These are phyloP conservation scores for Cladosporium oxysporum DNA, from an alignment of 2,329 filamentous ascomycete species.

Conservation along the genomic window DNA sequence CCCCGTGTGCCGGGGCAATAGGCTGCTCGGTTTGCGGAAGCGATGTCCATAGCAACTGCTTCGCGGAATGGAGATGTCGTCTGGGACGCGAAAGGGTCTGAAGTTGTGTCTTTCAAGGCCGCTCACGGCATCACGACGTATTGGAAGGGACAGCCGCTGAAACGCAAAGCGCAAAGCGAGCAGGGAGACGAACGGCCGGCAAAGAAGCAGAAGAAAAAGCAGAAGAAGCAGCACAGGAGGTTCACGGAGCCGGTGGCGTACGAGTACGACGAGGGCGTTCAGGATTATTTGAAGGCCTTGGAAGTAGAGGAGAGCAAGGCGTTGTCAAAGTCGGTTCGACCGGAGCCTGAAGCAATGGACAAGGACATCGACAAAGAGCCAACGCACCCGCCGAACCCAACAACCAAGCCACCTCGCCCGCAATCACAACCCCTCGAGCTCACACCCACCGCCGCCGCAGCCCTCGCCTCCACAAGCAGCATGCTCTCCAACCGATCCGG, in stretches of 20 bases:
- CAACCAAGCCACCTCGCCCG: background rate
- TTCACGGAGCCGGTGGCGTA: background rate
- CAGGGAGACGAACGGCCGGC: background rate
- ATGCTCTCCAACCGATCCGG: background rate
- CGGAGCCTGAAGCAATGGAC: background rate
- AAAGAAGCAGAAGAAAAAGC: constrained; percentile 25
- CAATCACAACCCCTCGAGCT: background rate
- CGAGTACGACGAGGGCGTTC: background rate
- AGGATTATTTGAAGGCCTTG: background rate
- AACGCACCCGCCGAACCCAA: background rate
- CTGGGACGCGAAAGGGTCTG: background rate
- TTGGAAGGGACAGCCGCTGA: background rate
- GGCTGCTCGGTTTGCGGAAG: background rate
- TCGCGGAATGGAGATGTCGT: background rate
- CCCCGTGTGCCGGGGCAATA: background rate
- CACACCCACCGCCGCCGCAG: background rate
- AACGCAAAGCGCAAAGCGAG: background rate
- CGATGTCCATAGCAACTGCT: background rate
- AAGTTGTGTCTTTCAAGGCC: background rate
- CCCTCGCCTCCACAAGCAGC: background rate
- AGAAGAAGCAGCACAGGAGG: constrained; percentile 21
- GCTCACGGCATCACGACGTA: background rate
- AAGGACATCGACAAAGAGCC: background rate
- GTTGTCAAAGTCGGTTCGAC: background rate
- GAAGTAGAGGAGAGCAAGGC: background rate